Conservation (phyloP, 2,329 filamentous ascomycete genomes). For the Beauveria scarabaeidicola region DNA sequence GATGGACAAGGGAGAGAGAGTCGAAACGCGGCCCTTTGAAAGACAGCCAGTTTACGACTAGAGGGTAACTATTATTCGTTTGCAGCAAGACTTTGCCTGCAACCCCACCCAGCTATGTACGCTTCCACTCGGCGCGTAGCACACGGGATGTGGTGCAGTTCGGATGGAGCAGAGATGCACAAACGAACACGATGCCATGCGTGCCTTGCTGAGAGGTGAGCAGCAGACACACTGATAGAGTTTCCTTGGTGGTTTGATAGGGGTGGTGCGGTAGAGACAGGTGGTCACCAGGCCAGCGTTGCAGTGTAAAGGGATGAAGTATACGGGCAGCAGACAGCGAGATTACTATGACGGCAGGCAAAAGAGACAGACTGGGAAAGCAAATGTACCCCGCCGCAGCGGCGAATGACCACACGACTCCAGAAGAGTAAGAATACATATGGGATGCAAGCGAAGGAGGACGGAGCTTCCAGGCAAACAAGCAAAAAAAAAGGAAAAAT, state of each 20-base stretch:
- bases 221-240: slow-evolving; percentile 2
- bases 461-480: too few species aligned
- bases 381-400: background rate
- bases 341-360: background rate
- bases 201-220: background rate
- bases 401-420: background rate
- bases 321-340: background rate
- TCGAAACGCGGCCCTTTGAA: background rate
- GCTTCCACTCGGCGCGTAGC: background rate
- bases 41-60: background rate
- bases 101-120: background rate
- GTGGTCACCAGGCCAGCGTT: slow-evolving; percentile 1
- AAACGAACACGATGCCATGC: background rate
- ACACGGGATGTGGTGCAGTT: background rate
- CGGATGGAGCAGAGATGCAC: background rate
- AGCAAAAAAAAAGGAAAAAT: background rate
- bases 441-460: background rate
- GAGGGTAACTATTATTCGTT: background rate
- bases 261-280: background rate
- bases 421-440: background rate
- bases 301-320: background rate
- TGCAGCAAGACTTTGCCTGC: background rate
- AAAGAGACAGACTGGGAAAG: background rate
- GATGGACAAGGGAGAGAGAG: background rate
- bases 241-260: background rate